Evolutionary conservation across 371 early-diverging fungal species (phyloP).

Genomic region (Smittium mucronatum): DNA sequence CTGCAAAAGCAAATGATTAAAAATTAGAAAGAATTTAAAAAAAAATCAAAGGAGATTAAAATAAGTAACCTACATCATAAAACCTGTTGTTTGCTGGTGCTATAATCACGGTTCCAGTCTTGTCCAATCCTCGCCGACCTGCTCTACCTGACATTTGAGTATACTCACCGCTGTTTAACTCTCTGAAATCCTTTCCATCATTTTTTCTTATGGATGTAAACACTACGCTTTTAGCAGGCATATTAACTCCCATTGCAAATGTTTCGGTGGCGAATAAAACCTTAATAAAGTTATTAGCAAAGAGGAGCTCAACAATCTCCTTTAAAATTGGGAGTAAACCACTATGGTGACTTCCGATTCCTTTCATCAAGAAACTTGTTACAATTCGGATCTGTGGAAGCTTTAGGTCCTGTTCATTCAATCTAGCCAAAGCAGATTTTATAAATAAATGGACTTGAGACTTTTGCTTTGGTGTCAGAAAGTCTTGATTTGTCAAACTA

Average conservation of each 20-base stretch:
- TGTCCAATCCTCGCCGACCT: constrained; percentile 94
- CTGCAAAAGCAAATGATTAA: constrained; percentile 18
- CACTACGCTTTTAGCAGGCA: constrained; percentile 94
- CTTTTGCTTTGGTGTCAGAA: constrained; percentile 66
- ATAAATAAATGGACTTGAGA: constrained; percentile 79
- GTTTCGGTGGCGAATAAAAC: constrained; percentile 92
- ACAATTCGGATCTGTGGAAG: constrained; percentile 88
- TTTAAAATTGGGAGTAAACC: constrained; percentile 97
- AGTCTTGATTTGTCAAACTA: constrained; percentile 58
- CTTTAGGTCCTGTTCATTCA: constrained; percentile 66
- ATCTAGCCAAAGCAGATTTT: constrained; percentile 56
- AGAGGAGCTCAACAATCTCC: constrained; percentile 97
- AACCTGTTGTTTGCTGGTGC: constrained; percentile 23
- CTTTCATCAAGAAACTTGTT: constrained; percentile 70
- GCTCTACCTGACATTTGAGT: constrained; percentile 99
- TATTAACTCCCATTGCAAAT: constrained; percentile 98
- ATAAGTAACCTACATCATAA: background rate
- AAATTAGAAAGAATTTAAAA: background rate
- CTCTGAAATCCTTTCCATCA: constrained; percentile 75
- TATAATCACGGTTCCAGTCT: constrained; percentile 88
- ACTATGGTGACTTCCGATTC: constrained; percentile 97
- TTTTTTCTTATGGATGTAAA: constrained; percentile 88
- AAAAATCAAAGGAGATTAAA: background rate
- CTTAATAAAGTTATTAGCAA: constrained; percentile 83
- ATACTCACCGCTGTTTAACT: constrained; percentile 89